Percentiles rank a stretch among this genome's conserved stretches.
Conservation (phyloP, 2,329 filamentous ascomycete species). For the Huntiella moniliformis region DNA sequence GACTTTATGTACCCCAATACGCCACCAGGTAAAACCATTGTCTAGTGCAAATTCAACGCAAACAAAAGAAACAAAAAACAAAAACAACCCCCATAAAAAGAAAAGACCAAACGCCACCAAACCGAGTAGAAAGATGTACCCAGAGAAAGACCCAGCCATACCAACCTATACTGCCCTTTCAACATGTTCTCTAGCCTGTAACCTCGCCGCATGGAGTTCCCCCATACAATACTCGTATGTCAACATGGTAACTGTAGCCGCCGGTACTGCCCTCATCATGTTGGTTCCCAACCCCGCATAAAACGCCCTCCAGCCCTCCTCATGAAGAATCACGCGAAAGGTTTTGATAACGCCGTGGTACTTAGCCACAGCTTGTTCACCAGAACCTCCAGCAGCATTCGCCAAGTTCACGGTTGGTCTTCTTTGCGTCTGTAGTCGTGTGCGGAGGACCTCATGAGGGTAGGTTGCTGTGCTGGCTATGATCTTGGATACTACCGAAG, state of each 20-base stretch:
- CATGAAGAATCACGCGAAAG: conserved; percentile 63
- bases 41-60: too few relatives aligned
- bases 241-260: conserved; percentile 91
- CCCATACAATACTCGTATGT: conserved; percentile 72
- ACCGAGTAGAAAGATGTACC: too few relatives aligned
- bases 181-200: conserved; percentile 3
- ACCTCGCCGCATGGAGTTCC: conserved; percentile 20
- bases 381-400: conserved; percentile 24
- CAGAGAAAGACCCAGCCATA: too few relatives aligned
- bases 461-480: conserved; percentile 91
- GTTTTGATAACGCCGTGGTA: conserved; percentile 71
- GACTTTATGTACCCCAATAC: too few relatives aligned
- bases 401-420: conserved; percentile 36
- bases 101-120: too few relatives aligned
- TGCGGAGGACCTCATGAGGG: conserved; percentile 89
- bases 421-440: conserved; percentile 82
- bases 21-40: too few relatives aligned
- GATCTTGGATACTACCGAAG: conserved; percentile 85
- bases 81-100: too few relatives aligned
- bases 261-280: conserved; percentile 86
- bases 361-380: conserved; percentile 21
- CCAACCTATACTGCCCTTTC: background rate
- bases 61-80: too few relatives aligned
- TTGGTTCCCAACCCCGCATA: conserved; percentile 97
- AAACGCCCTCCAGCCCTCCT: conserved; percentile 92